These are phyloP conservation scores for Aspergillus funiculosus DNA, from an alignment of 495 filamentous ascomycete species.

Conservation along the genomic window DNA sequence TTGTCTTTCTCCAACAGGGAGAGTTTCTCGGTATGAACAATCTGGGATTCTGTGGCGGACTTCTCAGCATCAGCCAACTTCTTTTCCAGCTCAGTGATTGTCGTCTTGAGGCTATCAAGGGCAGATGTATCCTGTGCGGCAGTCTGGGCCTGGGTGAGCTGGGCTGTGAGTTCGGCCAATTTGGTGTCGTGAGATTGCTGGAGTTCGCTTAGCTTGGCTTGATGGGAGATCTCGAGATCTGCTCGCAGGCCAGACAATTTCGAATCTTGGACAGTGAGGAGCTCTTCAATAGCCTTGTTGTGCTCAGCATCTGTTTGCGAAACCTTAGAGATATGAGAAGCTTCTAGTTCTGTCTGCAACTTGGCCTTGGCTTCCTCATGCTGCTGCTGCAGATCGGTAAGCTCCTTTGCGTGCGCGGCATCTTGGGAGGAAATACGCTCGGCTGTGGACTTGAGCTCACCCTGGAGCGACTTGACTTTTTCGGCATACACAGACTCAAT, in stretches of 20 bases:
- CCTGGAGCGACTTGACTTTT: slow-evolving; percentile 31
- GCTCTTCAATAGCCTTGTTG: slow-evolving; percentile 40
- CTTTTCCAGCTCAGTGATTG: slow-evolving; percentile 34
- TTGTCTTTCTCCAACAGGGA: slow-evolving; percentile 31
- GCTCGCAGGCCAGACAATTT: slow-evolving; percentile 34
- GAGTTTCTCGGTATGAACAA: slow-evolving; percentile 31
- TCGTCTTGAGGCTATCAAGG: slow-evolving; percentile 32
- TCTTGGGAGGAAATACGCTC: slow-evolving; percentile 31
- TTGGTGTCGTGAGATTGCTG: slow-evolving; percentile 34
- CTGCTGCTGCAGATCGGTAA: slow-evolving; percentile 33
- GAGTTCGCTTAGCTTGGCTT: slow-evolving; percentile 36
- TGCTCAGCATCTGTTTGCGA: slow-evolving; percentile 41
- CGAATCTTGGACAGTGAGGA: slow-evolving; percentile 40
- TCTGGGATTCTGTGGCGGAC: slow-evolving; percentile 27
- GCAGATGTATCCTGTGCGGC: slow-evolving; percentile 37
- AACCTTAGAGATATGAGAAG: slow-evolving; percentile 26
- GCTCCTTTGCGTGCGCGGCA: slow-evolving; percentile 29
- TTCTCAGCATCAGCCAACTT: slow-evolving; percentile 34
- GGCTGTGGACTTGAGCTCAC: slow-evolving; percentile 30
- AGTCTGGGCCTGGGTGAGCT: slow-evolving; percentile 34
- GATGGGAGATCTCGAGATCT: slow-evolving; percentile 36
- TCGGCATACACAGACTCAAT: slow-evolving; percentile 33
- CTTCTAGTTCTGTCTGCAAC: slow-evolving; percentile 33
- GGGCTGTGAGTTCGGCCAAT: slow-evolving; percentile 28
- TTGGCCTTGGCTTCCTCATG: slow-evolving; percentile 31